These are phyloP conservation scores for Tuber borchii DNA, from an alignment of 495 filamentous ascomycete genomes.

Conservation along the genomic window DNA sequence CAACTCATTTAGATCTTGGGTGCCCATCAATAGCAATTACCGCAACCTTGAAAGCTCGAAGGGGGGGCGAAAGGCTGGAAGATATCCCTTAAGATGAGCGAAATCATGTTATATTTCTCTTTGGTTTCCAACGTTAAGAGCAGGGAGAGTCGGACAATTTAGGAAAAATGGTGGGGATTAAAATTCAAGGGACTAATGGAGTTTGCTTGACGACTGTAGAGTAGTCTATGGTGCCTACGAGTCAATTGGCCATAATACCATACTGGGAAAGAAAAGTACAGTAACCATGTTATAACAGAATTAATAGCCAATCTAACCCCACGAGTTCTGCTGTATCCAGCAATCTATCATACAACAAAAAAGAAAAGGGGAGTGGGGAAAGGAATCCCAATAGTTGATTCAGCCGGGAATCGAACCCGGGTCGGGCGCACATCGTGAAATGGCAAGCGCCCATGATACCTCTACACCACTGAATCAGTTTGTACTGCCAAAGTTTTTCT, in stretches of 20 bases:
- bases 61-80: background rate
- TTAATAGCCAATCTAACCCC: background rate
- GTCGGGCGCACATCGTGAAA: constrained; percentile 16
- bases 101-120: background rate
- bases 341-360: background rate
- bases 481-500: background rate
- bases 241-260: background rate
- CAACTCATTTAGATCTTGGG: background rate
- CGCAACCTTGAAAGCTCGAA: background rate
- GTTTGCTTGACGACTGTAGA: background rate
- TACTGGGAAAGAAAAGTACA: background rate
- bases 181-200: background rate
- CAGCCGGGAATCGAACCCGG: constrained; percentile 17
- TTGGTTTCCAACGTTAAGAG: background rate
- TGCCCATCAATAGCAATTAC: background rate
- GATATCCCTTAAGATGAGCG: background rate
- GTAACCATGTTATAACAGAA: too few species aligned
- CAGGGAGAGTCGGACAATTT: background rate
- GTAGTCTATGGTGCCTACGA: background rate
- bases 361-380: background rate
- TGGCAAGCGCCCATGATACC: constrained; percentile 18
- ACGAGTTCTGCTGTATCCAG: background rate
- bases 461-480: constrained; percentile 17
- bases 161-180: background rate
- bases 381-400: background rate